Evolutionary conservation across 306 rosid genomes (phyloP).

Genomic region (Lathyrus oleraceus): DNA sequence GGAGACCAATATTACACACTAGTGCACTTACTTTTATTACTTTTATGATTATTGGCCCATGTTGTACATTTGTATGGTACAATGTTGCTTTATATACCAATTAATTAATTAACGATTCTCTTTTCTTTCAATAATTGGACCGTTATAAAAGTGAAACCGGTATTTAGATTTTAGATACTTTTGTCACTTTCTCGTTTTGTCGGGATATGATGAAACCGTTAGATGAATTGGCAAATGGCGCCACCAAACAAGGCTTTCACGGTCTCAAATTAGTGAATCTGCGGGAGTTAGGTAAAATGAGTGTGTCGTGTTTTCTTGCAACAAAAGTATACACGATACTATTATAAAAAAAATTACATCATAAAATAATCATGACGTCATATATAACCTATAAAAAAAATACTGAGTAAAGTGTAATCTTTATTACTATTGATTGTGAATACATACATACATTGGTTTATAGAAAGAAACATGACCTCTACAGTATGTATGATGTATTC

Average conservation of each 20-base stretch:
- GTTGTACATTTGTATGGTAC: neutral
- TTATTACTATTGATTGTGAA: too few relatives aligned
- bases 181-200: conserved; percentile 12
- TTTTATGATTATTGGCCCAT: neutral
- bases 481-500: too few relatives aligned
- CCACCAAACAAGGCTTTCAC: conserved; percentile 25
- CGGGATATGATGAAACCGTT: conserved; percentile 22
- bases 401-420: too few relatives aligned
- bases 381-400: too few relatives aligned
- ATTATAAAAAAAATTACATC: too few relatives aligned
- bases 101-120: neutral
- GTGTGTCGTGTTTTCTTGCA: neutral
- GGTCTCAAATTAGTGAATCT: neutral
- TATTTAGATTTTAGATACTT: neutral
- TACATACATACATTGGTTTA: too few relatives aligned
- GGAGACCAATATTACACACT: conserved; percentile 11
- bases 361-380: neutral
- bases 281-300: neutral
- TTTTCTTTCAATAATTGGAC: neutral
- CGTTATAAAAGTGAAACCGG: conserved; percentile 29
- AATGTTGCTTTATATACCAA: neutral
- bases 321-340: neutral
- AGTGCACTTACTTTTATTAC: conserved; percentile 6
- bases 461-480: too few relatives aligned
- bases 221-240: conserved; percentile 14